phyloP scores from a whole-genome alignment of 106 monocot species.

The Acorus gramineus region DNA sequence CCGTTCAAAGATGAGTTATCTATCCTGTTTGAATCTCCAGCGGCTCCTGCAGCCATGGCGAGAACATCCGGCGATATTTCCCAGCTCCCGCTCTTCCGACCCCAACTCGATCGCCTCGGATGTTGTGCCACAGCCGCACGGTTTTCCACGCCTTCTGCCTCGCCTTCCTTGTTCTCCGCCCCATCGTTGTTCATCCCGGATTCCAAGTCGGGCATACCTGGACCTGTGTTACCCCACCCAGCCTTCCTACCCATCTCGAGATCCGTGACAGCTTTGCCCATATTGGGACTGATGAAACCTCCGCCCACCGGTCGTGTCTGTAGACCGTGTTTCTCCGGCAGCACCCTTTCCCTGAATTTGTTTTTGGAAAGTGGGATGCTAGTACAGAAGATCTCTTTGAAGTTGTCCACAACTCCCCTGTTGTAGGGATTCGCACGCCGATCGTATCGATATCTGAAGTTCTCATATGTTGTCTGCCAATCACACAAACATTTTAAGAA shows the following conservation, averaged over 20 bases:
- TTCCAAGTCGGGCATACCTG: too few relatives aligned
- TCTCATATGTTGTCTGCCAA: constrained; percentile 25
- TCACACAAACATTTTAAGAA: not conserved
- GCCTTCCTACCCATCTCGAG: constrained; percentile 73
- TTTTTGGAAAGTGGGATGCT: constrained; percentile 16
- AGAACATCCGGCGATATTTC: constrained; percentile 22
- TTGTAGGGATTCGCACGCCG: constrained; percentile 6
- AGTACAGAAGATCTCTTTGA: constrained; percentile 16
- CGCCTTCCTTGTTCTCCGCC: constrained; percentile 2
- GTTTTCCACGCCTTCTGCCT: constrained; percentile 10
- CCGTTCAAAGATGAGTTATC: too few relatives aligned
- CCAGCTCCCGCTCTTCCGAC: constrained; percentile 30
- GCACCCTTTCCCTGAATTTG: constrained; percentile 14
- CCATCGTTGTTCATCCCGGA: not conserved
- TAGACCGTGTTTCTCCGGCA: constrained; percentile 13
- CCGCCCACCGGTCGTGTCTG: constrained; percentile 7
- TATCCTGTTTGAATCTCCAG: constrained; percentile 14
- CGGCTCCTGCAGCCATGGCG: constrained; percentile 8
- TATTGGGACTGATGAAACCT: constrained; percentile 76
- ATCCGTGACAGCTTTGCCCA: constrained; percentile 56
- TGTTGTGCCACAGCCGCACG: not conserved
- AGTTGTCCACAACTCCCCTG: constrained; percentile 9
- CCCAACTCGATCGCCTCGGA: constrained; percentile 26
- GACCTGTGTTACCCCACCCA: too few relatives aligned
- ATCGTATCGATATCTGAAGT: constrained; percentile 21